Evolutionary conservation across 106 monocot genomes (phyloP), one percentile per base, ranked within the genome.

Genomic region (Apostasia shenzhenica): DNA sequence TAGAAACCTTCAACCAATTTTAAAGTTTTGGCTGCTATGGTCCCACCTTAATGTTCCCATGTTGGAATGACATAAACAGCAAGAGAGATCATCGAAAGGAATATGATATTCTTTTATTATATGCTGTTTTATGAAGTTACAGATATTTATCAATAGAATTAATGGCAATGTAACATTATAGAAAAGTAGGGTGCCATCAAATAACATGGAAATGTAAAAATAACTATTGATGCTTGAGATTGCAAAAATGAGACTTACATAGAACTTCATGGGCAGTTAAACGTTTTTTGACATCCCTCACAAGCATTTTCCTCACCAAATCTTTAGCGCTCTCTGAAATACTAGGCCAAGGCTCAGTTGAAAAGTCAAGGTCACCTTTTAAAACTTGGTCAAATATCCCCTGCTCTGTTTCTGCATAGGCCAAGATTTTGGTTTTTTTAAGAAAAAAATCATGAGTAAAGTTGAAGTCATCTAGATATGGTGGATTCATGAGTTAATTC

Each of bases 301-400:
- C 72, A 66, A 86, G 79, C 82, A 86, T 86, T 73, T 48, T 76
- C 62, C 75, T 82, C n/a, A 86, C 65, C 46, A 86, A 58, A 79
- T 86, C 85, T 69, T 86, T 86, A 37, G 85, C 85, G 61, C 79
- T 73, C 2, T 76, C 75, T 56, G 82, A 79, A 55, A 86, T 86
- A 57, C 55, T 77, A 59, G 85, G 79, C 85, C 85, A 86, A 6
- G 85, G 85, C 11, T 82, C 82, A 44, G 85, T 69, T 55, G 78
- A 73, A 59, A 86, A 82, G 63, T 86, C 82, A 1, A 86, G 82
- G 1, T 79, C 69, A 70, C 85, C 85, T 68, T 66, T 72, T 53
- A 82, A 76, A 66, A 86, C 85, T 75, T 86, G 82, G 57, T 82
- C 79, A 70, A 82, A 86, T 78, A 82, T 82, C 43, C 85, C 85